These are phyloP conservation scores for Eremomyces bilateralis DNA, from an alignment of 495 filamentous ascomycete genomes.

Conservation along the genomic window DNA sequence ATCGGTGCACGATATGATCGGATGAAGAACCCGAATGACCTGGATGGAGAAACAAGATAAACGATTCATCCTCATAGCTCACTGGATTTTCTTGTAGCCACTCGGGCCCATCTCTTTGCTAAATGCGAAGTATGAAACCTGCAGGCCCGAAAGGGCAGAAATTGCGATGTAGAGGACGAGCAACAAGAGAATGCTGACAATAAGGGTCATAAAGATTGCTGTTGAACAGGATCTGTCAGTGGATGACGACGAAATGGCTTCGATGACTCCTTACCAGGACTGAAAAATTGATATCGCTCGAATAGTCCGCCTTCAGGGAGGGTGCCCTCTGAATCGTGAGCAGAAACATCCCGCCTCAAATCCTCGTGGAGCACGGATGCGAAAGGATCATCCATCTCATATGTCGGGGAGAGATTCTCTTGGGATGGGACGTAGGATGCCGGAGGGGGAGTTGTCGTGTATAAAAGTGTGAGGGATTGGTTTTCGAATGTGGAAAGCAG, in stretches of 20 bases:
- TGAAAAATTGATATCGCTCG: slow-evolving; percentile 79
- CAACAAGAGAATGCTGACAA: slow-evolving; percentile 45
- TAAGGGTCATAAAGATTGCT: slow-evolving; percentile 70
- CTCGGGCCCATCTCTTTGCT: slow-evolving; percentile 83
- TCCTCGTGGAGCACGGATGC: slow-evolving; percentile 31
- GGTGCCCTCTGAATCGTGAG: slow-evolving; percentile 17
- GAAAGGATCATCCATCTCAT: slow-evolving; percentile 30
- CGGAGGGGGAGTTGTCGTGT: slow-evolving; percentile 27
- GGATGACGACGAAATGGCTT: slow-evolving; percentile 6
- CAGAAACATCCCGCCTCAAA: slow-evolving; percentile 31
- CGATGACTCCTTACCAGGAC: slow-evolving; percentile 29
- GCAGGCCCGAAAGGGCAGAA: slow-evolving; percentile 48
- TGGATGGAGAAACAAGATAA: no score
- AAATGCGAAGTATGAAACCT: slow-evolving; percentile 84
- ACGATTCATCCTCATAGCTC: no score
- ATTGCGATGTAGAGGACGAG: slow-evolving; percentile 59
- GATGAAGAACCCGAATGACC: no score
- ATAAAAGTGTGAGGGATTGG: slow-evolving; percentile 38
- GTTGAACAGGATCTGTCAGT: neutral
- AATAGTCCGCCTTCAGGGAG: slow-evolving; percentile 63
- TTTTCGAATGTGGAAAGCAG: slow-evolving; percentile 30
- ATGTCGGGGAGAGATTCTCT: slow-evolving; percentile 15
- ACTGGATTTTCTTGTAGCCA: slow-evolving; percentile 68
- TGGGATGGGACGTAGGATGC: neutral
- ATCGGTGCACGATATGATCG: no score